These are phyloP conservation scores for Posidonia australis DNA, from an alignment of 106 monocot species.

Conservation along the genomic window DNA sequence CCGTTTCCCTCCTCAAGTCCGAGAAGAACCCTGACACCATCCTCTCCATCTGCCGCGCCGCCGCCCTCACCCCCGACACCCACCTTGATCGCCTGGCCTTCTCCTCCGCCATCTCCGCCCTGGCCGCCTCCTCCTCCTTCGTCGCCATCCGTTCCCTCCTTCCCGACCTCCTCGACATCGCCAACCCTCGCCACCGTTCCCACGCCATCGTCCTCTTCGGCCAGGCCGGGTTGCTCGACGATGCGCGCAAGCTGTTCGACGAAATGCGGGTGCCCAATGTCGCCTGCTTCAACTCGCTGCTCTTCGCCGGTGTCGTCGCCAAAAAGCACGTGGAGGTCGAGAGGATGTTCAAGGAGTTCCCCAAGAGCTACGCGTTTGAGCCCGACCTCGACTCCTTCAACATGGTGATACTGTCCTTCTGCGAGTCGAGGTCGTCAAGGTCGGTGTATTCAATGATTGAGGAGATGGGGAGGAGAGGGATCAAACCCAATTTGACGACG, in stretches of 20 bases:
- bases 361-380: slow-evolving; percentile 20
- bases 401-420: slow-evolving; percentile 53
- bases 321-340: slow-evolving; percentile 31
- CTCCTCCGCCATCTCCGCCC: slow-evolving; percentile 44
- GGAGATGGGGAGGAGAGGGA: slow-evolving; percentile 42
- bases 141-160: slow-evolving; percentile 33
- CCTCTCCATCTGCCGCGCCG: slow-evolving; percentile 50
- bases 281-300: slow-evolving; percentile 59
- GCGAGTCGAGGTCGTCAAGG: slow-evolving; percentile 56
- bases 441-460: slow-evolving; percentile 68
- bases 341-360: slow-evolving; percentile 44
- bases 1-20: slow-evolving; percentile 58
- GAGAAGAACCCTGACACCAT: slow-evolving; percentile 41
- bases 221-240: slow-evolving; percentile 57
- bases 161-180: slow-evolving; percentile 13
- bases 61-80: slow-evolving; percentile 38
- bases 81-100: slow-evolving; percentile 61
- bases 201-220: slow-evolving; percentile 83
- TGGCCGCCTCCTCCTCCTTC: slow-evolving; percentile 33
- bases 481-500: slow-evolving; percentile 64
- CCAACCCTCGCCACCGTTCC: slow-evolving; percentile 13
- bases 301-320: slow-evolving; percentile 61
- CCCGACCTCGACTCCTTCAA: slow-evolving; percentile 65
- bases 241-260: slow-evolving; percentile 47
- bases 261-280: slow-evolving; percentile 13